Base-by-base conservation (phyloP, 352 stramenopile genomes). In the Pythium brachiatum region DNA sequence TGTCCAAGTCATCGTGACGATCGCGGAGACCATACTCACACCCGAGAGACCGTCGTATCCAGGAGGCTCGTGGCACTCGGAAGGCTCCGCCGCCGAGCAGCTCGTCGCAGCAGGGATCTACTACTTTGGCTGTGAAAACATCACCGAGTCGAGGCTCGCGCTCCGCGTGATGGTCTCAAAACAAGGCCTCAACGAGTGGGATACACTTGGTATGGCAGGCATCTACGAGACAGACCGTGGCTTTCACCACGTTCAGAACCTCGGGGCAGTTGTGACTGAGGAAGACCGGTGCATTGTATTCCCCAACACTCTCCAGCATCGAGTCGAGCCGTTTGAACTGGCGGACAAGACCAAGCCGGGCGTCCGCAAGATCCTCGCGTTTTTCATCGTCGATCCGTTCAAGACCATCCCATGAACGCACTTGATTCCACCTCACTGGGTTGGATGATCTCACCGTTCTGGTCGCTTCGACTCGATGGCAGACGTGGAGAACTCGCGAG, bases 1-100 rank as follows among this genome's bases (percentile, higher is more conserved):
- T 1, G 57, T 76, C 7, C 69, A 80, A 48, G 73, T 80, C 6
- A 77, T 80, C 38, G 64, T 75, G 47, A 77, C 77, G 64, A 64
- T 77, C 21, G 62, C 66, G 7, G 61, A 68, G 43, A 74, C 76
- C 32, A 15, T 63, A 2, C 31, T 79, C 20, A 79, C 72, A 15
- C 72, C 72, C 11, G 68, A 79, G 7, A 76, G 72, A 1, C 68
- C 72, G 11, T 29, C 16, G 23, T 79, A 72, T 41, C 1, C 39
- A 26, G 68, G 72, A 18, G 64, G 68, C 13, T 51, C 54, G 20
- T 79, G 69, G 69, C 72, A 79, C 38, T 44, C 70, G 0, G 72
- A 79, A 59, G 72, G 69, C 18, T 64, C 60, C 16, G 53, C 64
- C 20, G 43, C 62, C n/a, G 72, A 79, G 41, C 53, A 65, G 32